Evolutionary conservation across 257 asterid genomes (phyloP).

Genomic region (Nicotiana paniculata): DNA sequence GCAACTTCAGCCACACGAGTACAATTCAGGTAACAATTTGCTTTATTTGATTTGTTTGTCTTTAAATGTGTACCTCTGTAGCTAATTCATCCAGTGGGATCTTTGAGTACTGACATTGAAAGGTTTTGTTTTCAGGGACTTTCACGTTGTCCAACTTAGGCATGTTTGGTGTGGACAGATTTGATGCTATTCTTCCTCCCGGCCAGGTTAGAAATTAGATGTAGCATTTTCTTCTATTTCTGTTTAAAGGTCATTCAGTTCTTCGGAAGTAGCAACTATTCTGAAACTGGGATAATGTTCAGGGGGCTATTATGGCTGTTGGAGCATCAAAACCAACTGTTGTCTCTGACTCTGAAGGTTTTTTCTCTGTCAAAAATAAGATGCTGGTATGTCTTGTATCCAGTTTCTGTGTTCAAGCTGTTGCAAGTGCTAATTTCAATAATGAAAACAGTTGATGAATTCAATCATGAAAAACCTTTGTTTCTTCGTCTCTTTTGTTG

Average conservation of each 20-base stretch:
- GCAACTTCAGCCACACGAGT: slow-evolving; percentile 84
- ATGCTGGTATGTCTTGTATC: slow-evolving; percentile 62
- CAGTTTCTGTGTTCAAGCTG: neutral
- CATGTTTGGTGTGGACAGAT: slow-evolving; percentile 92
- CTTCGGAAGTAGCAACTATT: neutral
- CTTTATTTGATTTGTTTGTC: neutral
- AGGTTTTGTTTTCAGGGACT: slow-evolving; percentile 40
- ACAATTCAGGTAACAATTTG: slow-evolving; percentile 50
- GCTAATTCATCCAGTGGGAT: neutral
- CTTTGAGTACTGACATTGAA: neutral
- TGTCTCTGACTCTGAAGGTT: slow-evolving; percentile 60
- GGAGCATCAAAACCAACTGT: slow-evolving; percentile 84
- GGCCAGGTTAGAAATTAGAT: slow-evolving; percentile 55
- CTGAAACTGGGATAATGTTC: slow-evolving; percentile 14
- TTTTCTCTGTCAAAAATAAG: slow-evolving; percentile 55
- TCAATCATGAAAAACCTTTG: neutral
- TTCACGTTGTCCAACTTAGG: slow-evolving; percentile 84
- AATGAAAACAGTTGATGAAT: neutral
- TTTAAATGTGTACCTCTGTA: neutral
- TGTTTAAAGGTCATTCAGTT: neutral
- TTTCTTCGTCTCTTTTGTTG: neutral
- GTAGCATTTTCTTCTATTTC: neutral
- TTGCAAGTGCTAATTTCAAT: neutral
- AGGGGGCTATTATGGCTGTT: slow-evolving; percentile 98
- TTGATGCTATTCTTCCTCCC: slow-evolving; percentile 95